Conservation (phyloP, 257 asterid genomes). For the Plantago major region DNA sequence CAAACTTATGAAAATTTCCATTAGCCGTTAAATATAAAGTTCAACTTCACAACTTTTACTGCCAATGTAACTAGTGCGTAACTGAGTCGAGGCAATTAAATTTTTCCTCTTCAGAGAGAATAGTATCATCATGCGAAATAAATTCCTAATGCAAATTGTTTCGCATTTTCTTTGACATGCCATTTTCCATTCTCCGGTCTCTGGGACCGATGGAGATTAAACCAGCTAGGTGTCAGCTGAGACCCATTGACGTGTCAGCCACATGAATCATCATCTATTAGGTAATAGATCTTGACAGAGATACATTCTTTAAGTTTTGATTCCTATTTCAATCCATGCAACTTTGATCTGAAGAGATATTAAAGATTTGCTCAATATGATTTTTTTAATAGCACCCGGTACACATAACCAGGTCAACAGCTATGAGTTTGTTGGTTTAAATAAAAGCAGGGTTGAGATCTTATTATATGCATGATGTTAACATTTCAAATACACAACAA, state of each 20-base stretch:
- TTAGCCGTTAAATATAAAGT: not conserved
- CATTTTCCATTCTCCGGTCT: too few species aligned
- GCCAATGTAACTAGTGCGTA: too few species aligned
- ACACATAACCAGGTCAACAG: constrained; percentile 4
- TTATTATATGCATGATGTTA: not conserved
- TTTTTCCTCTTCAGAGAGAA: too few species aligned
- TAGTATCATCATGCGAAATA: too few species aligned
- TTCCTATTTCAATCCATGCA: not conserved
- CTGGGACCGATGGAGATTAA: too few species aligned
- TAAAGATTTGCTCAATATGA: not conserved
- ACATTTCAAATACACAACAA: not conserved
- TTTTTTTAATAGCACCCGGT: constrained; percentile 1
- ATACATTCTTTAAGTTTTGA: not conserved
- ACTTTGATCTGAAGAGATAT: not conserved
- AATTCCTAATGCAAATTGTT: too few species aligned
- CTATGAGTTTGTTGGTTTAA: not conserved
- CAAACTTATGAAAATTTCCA: not conserved
- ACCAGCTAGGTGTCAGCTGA: not conserved
- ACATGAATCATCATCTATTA: not conserved
- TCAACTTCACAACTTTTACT: not conserved
- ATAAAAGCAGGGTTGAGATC: not conserved
- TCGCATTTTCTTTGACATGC: too few species aligned
- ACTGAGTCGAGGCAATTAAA: not conserved
- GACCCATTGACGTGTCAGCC: not conserved
- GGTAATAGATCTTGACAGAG: not conserved